Evolutionary conservation across 23 red algal genomes (phyloP).

Genomic region (Pyropia haitanensis): DNA sequence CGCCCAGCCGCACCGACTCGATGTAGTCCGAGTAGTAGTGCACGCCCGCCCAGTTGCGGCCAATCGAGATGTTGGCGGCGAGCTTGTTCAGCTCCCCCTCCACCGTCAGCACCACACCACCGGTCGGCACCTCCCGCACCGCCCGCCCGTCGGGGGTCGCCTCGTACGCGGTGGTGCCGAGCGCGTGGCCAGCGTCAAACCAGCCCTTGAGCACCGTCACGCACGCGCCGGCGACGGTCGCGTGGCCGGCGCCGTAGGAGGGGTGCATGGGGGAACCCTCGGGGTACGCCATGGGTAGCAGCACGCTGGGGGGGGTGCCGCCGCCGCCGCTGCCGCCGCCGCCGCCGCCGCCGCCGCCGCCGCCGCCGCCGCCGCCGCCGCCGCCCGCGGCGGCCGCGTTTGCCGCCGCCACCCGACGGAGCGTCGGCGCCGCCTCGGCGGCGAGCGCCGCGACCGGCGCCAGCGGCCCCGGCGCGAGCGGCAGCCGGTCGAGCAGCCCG

Average conservation of each 20-base stretch:
- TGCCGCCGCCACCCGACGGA: background rate
- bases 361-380: background rate
- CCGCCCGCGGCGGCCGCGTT: slow-evolving; percentile 10
- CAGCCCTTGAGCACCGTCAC: slow-evolving; percentile 52
- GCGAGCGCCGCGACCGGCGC: background rate
- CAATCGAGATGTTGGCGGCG: slow-evolving; percentile 48
- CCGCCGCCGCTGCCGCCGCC: background rate
- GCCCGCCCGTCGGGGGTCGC: background rate
- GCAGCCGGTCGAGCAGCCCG: slow-evolving; percentile 15
- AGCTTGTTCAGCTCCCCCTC: slow-evolving; percentile 59
- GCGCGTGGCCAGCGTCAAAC: slow-evolving; percentile 23
- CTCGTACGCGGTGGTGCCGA: background rate
- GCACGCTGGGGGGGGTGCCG: background rate
- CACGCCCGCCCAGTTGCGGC: slow-evolving; percentile 50
- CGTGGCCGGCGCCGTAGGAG: slow-evolving; percentile 55
- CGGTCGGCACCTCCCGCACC: too few species aligned
- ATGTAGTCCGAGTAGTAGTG: slow-evolving; percentile 46
- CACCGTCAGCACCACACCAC: slow-evolving; percentile 9
- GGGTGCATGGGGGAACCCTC: slow-evolving; percentile 62
- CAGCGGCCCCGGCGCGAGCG: background rate
- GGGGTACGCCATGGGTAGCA: slow-evolving; percentile 55
- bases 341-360: background rate
- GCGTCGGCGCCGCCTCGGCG: background rate
- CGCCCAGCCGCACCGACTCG: slow-evolving; percentile 33
- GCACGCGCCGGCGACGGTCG: slow-evolving; percentile 52